Conservation (phyloP, 495 filamentous ascomycete species). For the Podospora australis region DNA sequence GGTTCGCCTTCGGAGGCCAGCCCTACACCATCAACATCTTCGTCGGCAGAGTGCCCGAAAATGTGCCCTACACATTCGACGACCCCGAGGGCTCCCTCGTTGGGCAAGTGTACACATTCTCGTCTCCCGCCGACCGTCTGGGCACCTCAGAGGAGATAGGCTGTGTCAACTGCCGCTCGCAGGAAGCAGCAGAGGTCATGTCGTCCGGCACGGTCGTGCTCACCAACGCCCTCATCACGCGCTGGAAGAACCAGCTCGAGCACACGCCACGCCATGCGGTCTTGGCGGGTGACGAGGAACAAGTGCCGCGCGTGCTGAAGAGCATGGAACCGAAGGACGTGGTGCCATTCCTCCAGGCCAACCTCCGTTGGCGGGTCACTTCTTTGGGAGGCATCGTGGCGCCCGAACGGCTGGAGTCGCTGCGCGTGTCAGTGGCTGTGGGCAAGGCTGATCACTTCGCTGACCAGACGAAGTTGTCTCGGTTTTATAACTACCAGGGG, state of each 20-base stretch:
- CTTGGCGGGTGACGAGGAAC: background rate
- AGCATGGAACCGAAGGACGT: constrained; percentile 2
- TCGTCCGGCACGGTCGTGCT: background rate
- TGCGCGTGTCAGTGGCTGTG: background rate
- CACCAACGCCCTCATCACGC: constrained; percentile 8
- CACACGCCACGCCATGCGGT: background rate
- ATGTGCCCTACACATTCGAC: background rate
- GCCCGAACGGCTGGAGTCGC: background rate
- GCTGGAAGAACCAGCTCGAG: constrained; percentile 4
- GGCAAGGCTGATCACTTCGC: constrained; percentile 5
- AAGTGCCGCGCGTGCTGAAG: background rate
- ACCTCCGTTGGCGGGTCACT: constrained; percentile 3
- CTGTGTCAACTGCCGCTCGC: background rate
- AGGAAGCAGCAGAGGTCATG: background rate
- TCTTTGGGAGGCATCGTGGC: background rate
- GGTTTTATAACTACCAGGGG: constrained; percentile 3
- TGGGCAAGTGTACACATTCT: constrained; percentile 4
- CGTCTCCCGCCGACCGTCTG: background rate
- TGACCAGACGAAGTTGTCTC: background rate
- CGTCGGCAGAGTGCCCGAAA: constrained; percentile 2
- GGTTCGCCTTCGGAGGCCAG: background rate
- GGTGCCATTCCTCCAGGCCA: background rate
- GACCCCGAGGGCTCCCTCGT: background rate
- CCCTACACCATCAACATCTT: constrained; percentile 11
- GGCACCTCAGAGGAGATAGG: background rate